Conservation (phyloP, 768 basidiomycete genomes). For the Inosperma sp. region DNA sequence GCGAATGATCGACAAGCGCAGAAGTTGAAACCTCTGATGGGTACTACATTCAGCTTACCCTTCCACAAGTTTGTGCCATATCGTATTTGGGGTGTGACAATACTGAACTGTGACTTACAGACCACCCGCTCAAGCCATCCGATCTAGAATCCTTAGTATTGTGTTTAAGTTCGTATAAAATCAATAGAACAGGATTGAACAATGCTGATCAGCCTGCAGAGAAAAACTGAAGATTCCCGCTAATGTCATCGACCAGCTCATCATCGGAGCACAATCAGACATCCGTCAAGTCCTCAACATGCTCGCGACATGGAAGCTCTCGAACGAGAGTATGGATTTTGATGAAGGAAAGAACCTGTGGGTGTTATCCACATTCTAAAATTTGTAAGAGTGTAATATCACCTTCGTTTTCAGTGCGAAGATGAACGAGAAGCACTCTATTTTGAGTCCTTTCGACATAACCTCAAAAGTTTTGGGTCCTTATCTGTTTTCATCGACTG, state of each 20-base stretch:
- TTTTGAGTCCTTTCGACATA: conserved; percentile 90
- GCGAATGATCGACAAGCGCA: conserved; percentile 86
- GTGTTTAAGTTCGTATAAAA: conserved; percentile 70
- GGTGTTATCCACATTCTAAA: conserved; percentile 26
- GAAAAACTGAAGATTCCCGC: conserved; percentile 92
- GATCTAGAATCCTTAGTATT: conserved; percentile 86
- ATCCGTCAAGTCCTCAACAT: conserved; percentile 97
- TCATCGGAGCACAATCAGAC: conserved; percentile 86
- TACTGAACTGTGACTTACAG: conserved; percentile 36
- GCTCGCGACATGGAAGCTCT: conserved; percentile 96
- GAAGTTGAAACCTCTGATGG: conserved; percentile 83
- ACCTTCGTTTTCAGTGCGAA: conserved; percentile 50
- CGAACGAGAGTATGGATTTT: conserved; percentile 74
- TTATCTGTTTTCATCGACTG: conserved; percentile 80
- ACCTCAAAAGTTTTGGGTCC: conserved; percentile 88
- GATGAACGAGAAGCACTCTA: conserved; percentile 88
- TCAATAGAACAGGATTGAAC: not conserved
- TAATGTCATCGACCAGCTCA: conserved; percentile 89
- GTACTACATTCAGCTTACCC: conserved; percentile 66
- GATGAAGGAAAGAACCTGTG: conserved; percentile 91
- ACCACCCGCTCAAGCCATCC: conserved; percentile 69
- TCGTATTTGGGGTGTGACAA: not conserved
- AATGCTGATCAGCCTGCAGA: conserved; percentile 34
- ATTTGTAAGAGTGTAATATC: not conserved
- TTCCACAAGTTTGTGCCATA: conserved; percentile 60